These are phyloP conservation scores for Trichoderma asperellum DNA, from an alignment of 2,329 filamentous ascomycete genomes.

Conservation along the genomic window DNA sequence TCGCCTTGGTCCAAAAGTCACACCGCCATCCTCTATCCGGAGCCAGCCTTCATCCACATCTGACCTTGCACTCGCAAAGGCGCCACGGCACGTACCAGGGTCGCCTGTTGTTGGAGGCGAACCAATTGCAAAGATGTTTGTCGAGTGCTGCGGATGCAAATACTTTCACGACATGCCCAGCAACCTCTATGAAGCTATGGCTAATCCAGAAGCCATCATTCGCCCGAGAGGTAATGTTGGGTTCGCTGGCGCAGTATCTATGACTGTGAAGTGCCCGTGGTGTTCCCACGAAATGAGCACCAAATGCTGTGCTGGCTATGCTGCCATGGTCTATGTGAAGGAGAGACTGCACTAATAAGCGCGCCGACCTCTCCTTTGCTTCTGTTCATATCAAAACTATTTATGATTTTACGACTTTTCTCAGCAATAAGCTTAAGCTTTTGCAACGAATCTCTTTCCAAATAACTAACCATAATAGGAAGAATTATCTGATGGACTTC, in stretches of 20 bases:
- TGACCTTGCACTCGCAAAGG: constrained; percentile 10
- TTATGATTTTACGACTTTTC: constrained; percentile 20
- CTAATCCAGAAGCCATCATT: constrained; percentile 59
- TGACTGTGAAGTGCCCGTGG: constrained; percentile 71
- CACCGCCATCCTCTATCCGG: constrained; percentile 26
- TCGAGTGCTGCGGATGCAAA: constrained; percentile 66
- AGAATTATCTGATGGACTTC: background rate
- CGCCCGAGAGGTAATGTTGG: constrained; percentile 53
- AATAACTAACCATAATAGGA: background rate
- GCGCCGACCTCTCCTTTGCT: background rate
- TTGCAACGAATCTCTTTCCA: background rate
- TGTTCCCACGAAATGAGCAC: constrained; percentile 72
- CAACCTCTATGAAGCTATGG: constrained; percentile 67
- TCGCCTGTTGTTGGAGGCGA: constrained; percentile 37
- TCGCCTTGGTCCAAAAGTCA: constrained; percentile 23
- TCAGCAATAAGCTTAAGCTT: constrained; percentile 7
- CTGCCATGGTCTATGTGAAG: constrained; percentile 67
- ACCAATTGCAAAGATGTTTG: constrained; percentile 64
- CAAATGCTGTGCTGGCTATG: constrained; percentile 69
- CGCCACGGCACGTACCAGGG: constrained; percentile 9
- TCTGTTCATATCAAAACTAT: background rate
- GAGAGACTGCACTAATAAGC: constrained; percentile 59
- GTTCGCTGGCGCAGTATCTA: constrained; percentile 60
- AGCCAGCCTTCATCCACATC: constrained; percentile 17
- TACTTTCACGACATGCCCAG: constrained; percentile 69